A percentile compares a stretch with the other conserved stretches of the same genome.
phyloP scores from a whole-genome alignment of 257 asterid genomes.

The Plantago ovata region DNA sequence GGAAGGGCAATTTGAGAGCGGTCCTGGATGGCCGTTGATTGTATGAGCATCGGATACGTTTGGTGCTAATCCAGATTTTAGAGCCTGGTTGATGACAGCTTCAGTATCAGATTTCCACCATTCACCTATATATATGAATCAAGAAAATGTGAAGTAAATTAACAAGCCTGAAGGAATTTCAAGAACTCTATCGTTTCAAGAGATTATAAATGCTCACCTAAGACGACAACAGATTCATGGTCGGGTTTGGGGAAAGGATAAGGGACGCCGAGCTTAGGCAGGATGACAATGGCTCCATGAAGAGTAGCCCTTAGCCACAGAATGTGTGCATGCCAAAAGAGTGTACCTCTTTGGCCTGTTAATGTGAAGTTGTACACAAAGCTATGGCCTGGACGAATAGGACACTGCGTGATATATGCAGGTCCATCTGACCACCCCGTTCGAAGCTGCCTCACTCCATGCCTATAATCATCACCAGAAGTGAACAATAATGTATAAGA shows the following conservation, averaged over 20 bases:
- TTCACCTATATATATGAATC: slow-evolving; percentile 43
- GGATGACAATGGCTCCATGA: slow-evolving; percentile 79
- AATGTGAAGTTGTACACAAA: slow-evolving; percentile 75
- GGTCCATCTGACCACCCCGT: slow-evolving; percentile 99
- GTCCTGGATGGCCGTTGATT: slow-evolving; percentile 65
- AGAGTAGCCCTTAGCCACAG: slow-evolving; percentile 79
- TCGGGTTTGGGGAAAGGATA: slow-evolving; percentile 91
- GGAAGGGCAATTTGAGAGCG: slow-evolving; percentile 35
- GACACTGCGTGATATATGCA: slow-evolving; percentile 90
- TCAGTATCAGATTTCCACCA: slow-evolving; percentile 83
- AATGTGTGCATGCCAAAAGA: slow-evolving; percentile 86
- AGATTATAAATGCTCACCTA: slow-evolving; percentile 35
- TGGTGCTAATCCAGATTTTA: slow-evolving; percentile 58
- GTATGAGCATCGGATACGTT: slow-evolving; percentile 77
- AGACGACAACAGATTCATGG: slow-evolving; percentile 59
- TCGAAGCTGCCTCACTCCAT: slow-evolving; percentile 76
- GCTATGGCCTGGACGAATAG: slow-evolving; percentile 71
- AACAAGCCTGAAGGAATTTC: not conserved
- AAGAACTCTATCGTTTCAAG: not conserved
- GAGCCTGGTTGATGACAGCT: slow-evolving; percentile 55
- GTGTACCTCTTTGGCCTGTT: slow-evolving; percentile 92
- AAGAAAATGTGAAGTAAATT: not conserved
- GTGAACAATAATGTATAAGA: not conserved
- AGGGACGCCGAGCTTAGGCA: slow-evolving; percentile 82
- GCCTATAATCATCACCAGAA: slow-evolving; percentile 39